A percentile compares a stretch with the other conserved stretches of the same genome.
phyloP scores from a whole-genome alignment of 192 early-diverging fungal species.

The Backusella circina region DNA sequence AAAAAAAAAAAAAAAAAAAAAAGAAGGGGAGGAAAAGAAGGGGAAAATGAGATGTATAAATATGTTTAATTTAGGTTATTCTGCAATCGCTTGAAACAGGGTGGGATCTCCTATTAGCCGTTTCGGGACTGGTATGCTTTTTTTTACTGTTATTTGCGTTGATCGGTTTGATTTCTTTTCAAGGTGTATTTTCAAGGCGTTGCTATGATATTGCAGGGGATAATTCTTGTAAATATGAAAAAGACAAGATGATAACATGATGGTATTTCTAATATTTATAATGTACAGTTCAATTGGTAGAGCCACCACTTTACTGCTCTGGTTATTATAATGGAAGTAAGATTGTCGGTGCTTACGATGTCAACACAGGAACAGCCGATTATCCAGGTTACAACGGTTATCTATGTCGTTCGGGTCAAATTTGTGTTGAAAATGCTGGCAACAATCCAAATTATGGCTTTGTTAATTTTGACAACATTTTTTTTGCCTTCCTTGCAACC shows the following conservation, averaged over 20 bases:
- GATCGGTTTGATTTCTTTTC: constrained; percentile 47
- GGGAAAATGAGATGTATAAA: too few relatives aligned
- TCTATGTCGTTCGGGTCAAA: constrained; percentile 38
- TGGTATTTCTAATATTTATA: too few relatives aligned
- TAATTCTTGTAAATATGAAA: constrained; percentile 8
- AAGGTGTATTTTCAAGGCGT: constrained; percentile 40
- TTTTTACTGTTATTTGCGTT: constrained; percentile 37
- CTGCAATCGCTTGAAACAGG: constrained; percentile 24
- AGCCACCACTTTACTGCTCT: constrained; percentile 22
- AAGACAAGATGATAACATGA: background rate
- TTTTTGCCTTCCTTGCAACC: constrained; percentile 40
- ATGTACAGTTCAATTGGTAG: constrained; percentile 2
- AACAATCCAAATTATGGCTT: constrained; percentile 26
- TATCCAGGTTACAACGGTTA: constrained; percentile 37
- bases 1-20: too few relatives aligned
- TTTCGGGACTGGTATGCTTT: constrained; percentile 45
- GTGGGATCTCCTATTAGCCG: constrained; percentile 34
- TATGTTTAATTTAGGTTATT: constrained; percentile 22
- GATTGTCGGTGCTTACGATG: constrained; percentile 13
- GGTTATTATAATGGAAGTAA: constrained; percentile 28
- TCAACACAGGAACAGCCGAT: background rate
- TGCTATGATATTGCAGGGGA: constrained; percentile 21
- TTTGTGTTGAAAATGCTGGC: constrained; percentile 35
- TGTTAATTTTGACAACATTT: constrained; percentile 47
- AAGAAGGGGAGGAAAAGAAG: too few relatives aligned